Evolutionary conservation across 306 rosid genomes (phyloP), one percentile per base, ranked within the genome.

Genomic region (Quercus suber): DNA sequence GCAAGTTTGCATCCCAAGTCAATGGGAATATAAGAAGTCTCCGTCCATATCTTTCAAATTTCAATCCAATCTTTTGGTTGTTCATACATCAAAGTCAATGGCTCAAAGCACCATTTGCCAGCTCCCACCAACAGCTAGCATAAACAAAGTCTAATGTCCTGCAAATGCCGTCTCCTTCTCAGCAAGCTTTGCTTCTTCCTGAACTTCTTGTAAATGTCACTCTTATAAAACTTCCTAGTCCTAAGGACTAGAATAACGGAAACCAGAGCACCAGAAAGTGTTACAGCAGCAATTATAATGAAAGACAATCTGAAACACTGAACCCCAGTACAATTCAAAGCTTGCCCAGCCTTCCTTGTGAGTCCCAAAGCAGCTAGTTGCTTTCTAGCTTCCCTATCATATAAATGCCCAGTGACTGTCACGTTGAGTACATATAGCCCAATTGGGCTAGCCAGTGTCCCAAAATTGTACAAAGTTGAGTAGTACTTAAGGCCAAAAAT

Each of bases 401-500:
- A 87, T 8, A 82, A 20, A 74, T 82, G 76, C 8, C 90, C 90
- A 0, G 90, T 81, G 43, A 87, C 74, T 20, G 8, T 77, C 76
- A 87, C 90, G 41, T 87, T 87, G 35, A 87, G 77, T 60, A 80
- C 52, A 37, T 87, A 87, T 1, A 87, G 71, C 8, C 90, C 90
- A 3, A 84, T 68, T 0, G 90, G 69, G 49, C 71, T 65, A 17
- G 71, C 69, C 45, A 33, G 82, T 0, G 94, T 80, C 0, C 97
- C 98, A 8, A 92, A 88, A 77, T 90, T 94, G 79, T 88, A 90
- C 61, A 92, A 49, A 17, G 98, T 94, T 0, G 98, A 74, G 45
- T 92, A 94, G 59, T 92, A 94, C 55, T 92, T 94, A 1, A 94
- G 85, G 1, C 97, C 98, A 67, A 94, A 94, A 0, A 94, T 73